These are phyloP conservation scores for Euphorbia pulcherrima DNA, from an alignment of 345 rosid species.

Conservation along the genomic window DNA sequence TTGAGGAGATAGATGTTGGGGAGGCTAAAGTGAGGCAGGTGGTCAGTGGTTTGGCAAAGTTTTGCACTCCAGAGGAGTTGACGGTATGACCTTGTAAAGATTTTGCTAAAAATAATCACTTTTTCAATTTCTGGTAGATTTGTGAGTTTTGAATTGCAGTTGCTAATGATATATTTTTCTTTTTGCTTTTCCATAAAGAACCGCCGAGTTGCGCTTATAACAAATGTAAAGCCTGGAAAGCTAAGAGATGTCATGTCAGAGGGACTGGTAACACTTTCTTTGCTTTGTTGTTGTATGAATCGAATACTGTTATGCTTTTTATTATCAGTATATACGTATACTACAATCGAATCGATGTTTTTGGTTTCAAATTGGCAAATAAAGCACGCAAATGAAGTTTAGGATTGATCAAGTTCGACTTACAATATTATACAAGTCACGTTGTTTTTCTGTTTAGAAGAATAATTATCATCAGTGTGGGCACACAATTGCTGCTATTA, in stretches of 20 bases:
- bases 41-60: constrained; percentile 96
- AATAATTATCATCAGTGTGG: too few species aligned
- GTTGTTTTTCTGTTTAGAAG: too few species aligned
- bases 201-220: constrained; percentile 70
- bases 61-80: constrained; percentile 73
- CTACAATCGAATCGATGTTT: not conserved
- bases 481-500: too few species aligned
- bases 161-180: constrained; percentile 15
- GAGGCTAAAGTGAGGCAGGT: constrained; percentile 86
- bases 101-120: constrained; percentile 6
- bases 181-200: constrained; percentile 50
- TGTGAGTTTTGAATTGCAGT: constrained; percentile 17
- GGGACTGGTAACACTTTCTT: constrained; percentile 73
- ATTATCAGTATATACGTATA: not conserved
- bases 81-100: constrained; percentile 43
- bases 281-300: too few species aligned
- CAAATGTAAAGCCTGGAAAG: constrained; percentile 98
- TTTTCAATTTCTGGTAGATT: not conserved
- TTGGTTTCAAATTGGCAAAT: not conserved
- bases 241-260: constrained; percentile 86
- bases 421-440: too few species aligned
- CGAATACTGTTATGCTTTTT: not conserved
- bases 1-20: constrained; percentile 94
- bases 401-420: too few species aligned
- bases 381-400: too few species aligned